Conservation (phyloP, 2,329 filamentous ascomycete species). For the Pseudogymnoascus sp. region DNA sequence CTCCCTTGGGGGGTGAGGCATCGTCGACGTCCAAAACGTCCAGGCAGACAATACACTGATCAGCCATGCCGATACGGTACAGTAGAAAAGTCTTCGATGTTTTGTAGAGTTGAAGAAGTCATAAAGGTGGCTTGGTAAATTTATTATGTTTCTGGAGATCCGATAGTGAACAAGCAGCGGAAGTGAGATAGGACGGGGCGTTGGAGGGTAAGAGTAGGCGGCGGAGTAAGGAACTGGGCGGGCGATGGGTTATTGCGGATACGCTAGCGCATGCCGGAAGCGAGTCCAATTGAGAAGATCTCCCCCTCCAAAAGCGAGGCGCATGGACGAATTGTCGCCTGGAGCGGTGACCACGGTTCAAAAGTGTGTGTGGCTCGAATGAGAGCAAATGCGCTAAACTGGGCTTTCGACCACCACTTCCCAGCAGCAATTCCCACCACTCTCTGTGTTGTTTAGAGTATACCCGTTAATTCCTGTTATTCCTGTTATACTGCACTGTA, state of each 20-base stretch:
- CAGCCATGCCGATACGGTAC: slow-evolving; percentile 35
- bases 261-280: slow-evolving; percentile 3
- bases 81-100: neutral
- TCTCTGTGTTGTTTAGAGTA: neutral
- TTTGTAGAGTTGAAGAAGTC: slow-evolving; percentile 9
- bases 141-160: neutral
- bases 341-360: neutral
- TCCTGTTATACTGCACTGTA: neutral
- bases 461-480: neutral
- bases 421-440: neutral
- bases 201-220: slow-evolving; percentile 5
- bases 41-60: slow-evolving; percentile 65
- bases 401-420: neutral
- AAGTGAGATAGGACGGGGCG: slow-evolving; percentile 6
- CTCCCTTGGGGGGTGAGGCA: slow-evolving; percentile 23
- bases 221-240: slow-evolving; percentile 4
- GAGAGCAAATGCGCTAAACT: slow-evolving; percentile 6
- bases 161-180: slow-evolving; percentile 4
- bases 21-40: slow-evolving; percentile 43
- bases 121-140: slow-evolving; percentile 9
- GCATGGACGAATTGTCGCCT: slow-evolving; percentile 4
- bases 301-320: slow-evolving; percentile 7
- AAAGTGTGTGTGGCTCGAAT: slow-evolving; percentile 5
- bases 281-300: slow-evolving; percentile 10
- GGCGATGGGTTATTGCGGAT: slow-evolving; percentile 9